Conservation (phyloP, 2,329 filamentous ascomycete species). For the Cladosporium sp. region DNA sequence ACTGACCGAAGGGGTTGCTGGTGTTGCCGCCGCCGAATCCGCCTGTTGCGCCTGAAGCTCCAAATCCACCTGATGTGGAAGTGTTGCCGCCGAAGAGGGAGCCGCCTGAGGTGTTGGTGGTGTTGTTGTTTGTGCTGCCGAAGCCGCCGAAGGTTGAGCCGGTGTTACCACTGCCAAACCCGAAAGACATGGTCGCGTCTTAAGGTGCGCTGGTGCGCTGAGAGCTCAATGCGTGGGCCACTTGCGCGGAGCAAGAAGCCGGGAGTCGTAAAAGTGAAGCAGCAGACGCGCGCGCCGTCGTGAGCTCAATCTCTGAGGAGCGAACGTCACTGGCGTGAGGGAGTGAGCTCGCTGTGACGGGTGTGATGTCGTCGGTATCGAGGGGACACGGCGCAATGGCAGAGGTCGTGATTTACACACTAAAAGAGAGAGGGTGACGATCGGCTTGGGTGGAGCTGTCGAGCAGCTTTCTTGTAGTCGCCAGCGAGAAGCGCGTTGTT, state of each 20-base stretch:
- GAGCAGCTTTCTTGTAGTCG: constrained; percentile 20
- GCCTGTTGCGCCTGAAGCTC: constrained; percentile 22
- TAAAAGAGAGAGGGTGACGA: constrained; percentile 1
- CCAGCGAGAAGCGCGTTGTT: constrained; percentile 14
- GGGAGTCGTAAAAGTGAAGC: not conserved
- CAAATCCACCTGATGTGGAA: constrained; percentile 29
- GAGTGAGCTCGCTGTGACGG: not conserved
- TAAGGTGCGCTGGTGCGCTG: constrained; percentile 7
- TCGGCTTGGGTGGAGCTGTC: constrained; percentile 4
- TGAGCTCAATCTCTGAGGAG: constrained; percentile 2
- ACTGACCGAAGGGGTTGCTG: constrained; percentile 41
- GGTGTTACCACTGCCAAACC: constrained; percentile 39
- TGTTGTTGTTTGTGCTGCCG: constrained; percentile 19
- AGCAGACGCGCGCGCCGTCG: constrained; percentile 14
- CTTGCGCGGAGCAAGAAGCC: constrained; percentile 13
- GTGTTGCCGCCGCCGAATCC: constrained; percentile 29
- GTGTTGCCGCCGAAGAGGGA: constrained; percentile 34
- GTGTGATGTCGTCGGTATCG: not conserved
- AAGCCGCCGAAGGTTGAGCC: constrained; percentile 35
- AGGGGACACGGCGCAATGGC: not conserved
- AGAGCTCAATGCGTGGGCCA: constrained; percentile 3
- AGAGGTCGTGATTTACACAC: constrained; percentile 14
- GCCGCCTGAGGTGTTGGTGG: constrained; percentile 34
- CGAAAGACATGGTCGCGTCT: constrained; percentile 21
- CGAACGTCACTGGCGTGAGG: constrained; percentile 4